Conservation (phyloP, 345 rosid genomes). For the Crucihimalaya himalaica region DNA sequence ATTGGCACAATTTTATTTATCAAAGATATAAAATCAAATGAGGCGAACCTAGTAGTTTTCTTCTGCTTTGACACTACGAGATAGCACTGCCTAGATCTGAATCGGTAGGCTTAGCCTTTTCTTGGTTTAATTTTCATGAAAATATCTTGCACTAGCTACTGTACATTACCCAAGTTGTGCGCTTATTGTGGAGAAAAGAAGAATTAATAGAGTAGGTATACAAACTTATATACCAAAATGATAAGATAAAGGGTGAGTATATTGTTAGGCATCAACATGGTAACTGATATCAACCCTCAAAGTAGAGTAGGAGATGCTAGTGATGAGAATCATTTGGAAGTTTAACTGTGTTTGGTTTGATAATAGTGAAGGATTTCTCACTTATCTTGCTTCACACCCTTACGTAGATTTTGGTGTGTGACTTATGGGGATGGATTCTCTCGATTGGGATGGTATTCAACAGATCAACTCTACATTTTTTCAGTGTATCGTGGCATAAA, state of each 20-base stretch:
- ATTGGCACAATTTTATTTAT: not conserved
- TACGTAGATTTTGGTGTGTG: not conserved
- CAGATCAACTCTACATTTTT: not conserved
- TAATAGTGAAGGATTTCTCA: slow-evolving; percentile 11
- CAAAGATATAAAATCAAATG: not conserved
- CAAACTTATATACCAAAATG: not conserved
- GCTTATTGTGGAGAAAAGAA: not conserved
- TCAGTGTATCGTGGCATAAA: not conserved
- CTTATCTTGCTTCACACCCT: not conserved
- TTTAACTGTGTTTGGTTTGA: not conserved
- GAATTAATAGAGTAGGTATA: not conserved
- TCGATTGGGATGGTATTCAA: not conserved
- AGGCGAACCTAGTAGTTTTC: not conserved
- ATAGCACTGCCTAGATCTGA: not conserved
- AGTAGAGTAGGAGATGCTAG: slow-evolving; percentile 7
- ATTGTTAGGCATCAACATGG: slow-evolving; percentile 9
- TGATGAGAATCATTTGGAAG: slow-evolving; percentile 1
- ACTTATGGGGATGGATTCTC: slow-evolving; percentile 3
- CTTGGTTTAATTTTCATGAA: not conserved
- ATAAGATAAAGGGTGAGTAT: not conserved
- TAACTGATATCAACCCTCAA: not conserved
- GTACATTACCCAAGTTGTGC: not conserved
- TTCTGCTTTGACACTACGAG: not conserved
- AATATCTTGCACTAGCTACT: slow-evolving; percentile 14
- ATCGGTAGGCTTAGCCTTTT: not conserved